These are phyloP conservation scores for Hypoxylon sp. DNA, from an alignment of 2,329 filamentous ascomycete species.

Conservation along the genomic window DNA sequence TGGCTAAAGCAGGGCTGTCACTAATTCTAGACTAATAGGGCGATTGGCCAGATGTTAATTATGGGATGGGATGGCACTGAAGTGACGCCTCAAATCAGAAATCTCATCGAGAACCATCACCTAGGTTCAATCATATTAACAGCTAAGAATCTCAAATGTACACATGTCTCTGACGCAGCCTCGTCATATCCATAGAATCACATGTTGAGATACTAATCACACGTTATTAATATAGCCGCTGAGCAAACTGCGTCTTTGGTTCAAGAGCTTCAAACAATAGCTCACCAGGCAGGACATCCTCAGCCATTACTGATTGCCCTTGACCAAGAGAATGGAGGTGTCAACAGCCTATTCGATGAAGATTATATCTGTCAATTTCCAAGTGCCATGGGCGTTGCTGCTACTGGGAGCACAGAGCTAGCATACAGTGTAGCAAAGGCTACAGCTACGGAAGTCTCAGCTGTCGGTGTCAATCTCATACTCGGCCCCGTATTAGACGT, in stretches of 20 bases:
- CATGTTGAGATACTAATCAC: constrained; percentile 53
- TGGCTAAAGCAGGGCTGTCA: constrained; percentile 36
- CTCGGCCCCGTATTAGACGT: constrained; percentile 95
- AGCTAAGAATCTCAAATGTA: constrained; percentile 89
- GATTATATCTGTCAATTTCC: constrained; percentile 97
- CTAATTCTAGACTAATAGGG: constrained; percentile 64
- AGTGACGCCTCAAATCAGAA: constrained; percentile 85
- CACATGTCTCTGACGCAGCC: constrained; percentile 66
- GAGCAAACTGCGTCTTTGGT: constrained; percentile 90
- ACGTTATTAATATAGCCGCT: constrained; percentile 75
- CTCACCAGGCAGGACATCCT: constrained; percentile 89
- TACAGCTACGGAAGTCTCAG: constrained; percentile 90
- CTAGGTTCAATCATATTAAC: constrained; percentile 89
- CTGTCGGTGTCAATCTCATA: constrained; percentile 96
- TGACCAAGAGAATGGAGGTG: constrained; percentile 97
- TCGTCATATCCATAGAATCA: constrained; percentile 27
- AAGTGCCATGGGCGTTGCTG: constrained; percentile 96
- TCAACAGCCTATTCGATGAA: constrained; percentile 96
- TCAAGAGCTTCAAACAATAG: constrained; percentile 92
- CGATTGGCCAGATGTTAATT: constrained; percentile 82
- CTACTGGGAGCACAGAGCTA: constrained; percentile 86
- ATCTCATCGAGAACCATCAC: constrained; percentile 86
- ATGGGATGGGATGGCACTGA: constrained; percentile 90
- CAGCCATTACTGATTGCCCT: constrained; percentile 91
- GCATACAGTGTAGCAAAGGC: constrained; percentile 93